Conservation (phyloP, 2,329 filamentous ascomycete species). For the Fusarium tuaranense region DNA sequence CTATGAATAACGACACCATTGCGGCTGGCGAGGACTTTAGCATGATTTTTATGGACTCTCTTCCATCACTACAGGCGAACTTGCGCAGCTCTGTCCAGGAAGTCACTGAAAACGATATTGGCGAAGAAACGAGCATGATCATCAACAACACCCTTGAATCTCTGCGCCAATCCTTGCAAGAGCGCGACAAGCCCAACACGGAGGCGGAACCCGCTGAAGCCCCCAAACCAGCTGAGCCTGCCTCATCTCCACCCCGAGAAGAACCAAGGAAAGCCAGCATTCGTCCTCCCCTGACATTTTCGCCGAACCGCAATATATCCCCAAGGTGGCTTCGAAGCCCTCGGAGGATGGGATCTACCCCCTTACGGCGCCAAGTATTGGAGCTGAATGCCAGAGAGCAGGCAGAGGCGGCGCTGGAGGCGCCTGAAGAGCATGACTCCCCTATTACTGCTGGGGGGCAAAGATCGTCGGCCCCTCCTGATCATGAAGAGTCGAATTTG, state of each 20-base stretch:
- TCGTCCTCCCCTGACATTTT: constrained; percentile 31
- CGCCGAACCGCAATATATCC: constrained; percentile 42
- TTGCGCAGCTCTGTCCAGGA: constrained; percentile 50
- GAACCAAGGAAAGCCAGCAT: constrained; percentile 31
- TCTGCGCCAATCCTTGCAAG: constrained; percentile 53
- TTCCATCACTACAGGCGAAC: constrained; percentile 62
- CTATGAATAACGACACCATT: constrained; percentile 55
- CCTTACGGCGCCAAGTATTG: constrained; percentile 51
- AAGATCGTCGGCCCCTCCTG: constrained; percentile 19
- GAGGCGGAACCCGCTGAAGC: constrained; percentile 15
- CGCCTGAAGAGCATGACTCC: constrained; percentile 10
- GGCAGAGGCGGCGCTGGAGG: constrained; percentile 20
- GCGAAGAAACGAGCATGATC: constrained; percentile 67
- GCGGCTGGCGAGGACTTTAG: constrained; percentile 67
- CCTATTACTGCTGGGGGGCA: constrained; percentile 12
- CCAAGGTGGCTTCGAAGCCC: constrained; percentile 52
- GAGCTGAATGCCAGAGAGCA: constrained; percentile 44
- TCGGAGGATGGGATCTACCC: constrained; percentile 45
- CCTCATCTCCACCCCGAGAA: constrained; percentile 9
- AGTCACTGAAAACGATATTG: constrained; percentile 58
- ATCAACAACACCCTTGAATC: constrained; percentile 67
- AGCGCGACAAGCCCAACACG: constrained; percentile 26
- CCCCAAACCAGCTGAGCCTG: constrained; percentile 11
- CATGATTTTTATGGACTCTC: constrained; percentile 68
- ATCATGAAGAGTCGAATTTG: constrained; percentile 47